Percentiles rank a stretch among this genome's conserved stretches.
Evolutionary conservation across 2,329 filamentous ascomycete species (phyloP).

Genomic region (Chrysoporthe puriensis): DNA sequence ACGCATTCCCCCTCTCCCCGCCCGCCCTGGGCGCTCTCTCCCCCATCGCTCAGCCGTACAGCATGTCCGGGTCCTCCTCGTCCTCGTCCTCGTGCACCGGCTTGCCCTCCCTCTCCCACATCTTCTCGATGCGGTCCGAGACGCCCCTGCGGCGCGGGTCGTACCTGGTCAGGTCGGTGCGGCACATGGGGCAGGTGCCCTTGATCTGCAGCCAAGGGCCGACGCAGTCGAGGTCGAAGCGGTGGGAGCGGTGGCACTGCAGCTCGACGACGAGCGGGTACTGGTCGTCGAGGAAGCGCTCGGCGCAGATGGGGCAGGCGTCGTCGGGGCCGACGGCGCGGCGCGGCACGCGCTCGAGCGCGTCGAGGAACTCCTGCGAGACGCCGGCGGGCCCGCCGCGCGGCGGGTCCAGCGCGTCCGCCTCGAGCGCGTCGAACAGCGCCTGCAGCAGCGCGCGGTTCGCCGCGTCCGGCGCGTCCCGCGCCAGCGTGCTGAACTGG

Average conservation of each 20-base stretch:
- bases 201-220: slow-evolving; percentile 67
- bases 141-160: slow-evolving; percentile 23
- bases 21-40: too few species aligned
- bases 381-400: slow-evolving; percentile 51
- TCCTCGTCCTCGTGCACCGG: slow-evolving; percentile 55
- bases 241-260: slow-evolving; percentile 59
- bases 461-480: slow-evolving; percentile 50
- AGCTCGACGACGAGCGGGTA: slow-evolving; percentile 67
- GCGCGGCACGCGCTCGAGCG: slow-evolving; percentile 57
- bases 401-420: slow-evolving; percentile 57
- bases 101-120: slow-evolving; percentile 51
- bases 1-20: background rate
- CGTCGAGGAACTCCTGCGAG: slow-evolving; percentile 61
- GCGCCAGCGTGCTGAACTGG: slow-evolving; percentile 57
- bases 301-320: slow-evolving; percentile 65
- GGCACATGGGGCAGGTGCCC: slow-evolving; percentile 66
- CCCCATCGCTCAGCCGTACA: slow-evolving; percentile 45
- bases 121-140: slow-evolving; percentile 23
- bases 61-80: slow-evolving; percentile 54
- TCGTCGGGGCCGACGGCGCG: slow-evolving; percentile 49
- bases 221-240: slow-evolving; percentile 70
- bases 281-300: slow-evolving; percentile 63
- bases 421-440: slow-evolving; percentile 53
- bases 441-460: slow-evolving; percentile 55
- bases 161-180: slow-evolving; percentile 59